A percentile compares a stretch with the other conserved stretches of the same genome.
These are phyloP conservation scores for Puya raimondii DNA, from an alignment of 176 grass and related monocot genomes.

Conservation along the genomic window DNA sequence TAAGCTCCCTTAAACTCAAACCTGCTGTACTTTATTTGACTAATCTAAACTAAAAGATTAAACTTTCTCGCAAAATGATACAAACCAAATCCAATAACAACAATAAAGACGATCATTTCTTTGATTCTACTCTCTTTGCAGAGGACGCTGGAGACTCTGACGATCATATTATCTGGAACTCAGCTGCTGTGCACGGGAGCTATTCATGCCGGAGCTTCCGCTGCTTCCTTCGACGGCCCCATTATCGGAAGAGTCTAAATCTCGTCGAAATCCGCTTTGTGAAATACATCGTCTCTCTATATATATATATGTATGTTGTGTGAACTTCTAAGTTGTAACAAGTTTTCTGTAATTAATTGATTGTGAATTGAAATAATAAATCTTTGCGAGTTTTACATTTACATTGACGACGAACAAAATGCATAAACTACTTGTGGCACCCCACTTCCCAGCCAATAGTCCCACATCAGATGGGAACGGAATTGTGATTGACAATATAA, in stretches of 20 bases:
- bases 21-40: conserved; percentile 1
- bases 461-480: too few relatives aligned
- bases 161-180: conserved; percentile 55
- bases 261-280: neutral
- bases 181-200: conserved; percentile 66
- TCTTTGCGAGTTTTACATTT: too few relatives aligned
- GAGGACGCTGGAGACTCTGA: conserved; percentile 67
- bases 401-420: too few relatives aligned
- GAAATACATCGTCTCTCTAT: too few relatives aligned
- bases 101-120: neutral
- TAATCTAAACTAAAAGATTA: neutral
- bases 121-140: conserved; percentile 13
- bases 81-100: neutral
- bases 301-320: too few relatives aligned
- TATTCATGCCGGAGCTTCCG: conserved; percentile 44
- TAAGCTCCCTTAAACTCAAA: neutral
- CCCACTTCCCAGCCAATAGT: too few relatives aligned
- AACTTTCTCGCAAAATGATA: too few relatives aligned
- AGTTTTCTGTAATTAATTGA: too few relatives aligned
- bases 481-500: too few relatives aligned
- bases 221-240: neutral
- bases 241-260: conserved; percentile 9
- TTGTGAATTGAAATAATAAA: too few relatives aligned
- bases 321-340: too few relatives aligned
- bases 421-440: too few relatives aligned